Base-by-base conservation (phyloP, 768 basidiomycete genomes). In the Panaeolus papilionaceus region DNA sequence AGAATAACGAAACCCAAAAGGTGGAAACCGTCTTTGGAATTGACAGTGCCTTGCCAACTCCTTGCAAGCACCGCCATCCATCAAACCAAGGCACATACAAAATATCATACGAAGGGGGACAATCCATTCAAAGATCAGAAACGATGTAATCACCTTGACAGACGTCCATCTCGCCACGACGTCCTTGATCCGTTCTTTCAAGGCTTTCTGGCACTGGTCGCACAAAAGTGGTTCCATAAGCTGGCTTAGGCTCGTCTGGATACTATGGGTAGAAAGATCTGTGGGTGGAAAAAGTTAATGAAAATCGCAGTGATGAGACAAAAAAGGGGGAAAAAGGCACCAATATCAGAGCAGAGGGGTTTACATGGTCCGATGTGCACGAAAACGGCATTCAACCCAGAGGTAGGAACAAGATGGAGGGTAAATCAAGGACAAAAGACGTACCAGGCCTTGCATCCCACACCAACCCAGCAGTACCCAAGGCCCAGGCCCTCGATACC, bases 371-470 rank as follows among this genome's bases (percentile, higher is more conserved):
- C 39, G 3, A 40, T 40, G 39, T 14, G 14, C 39, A 14, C 39
- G 39, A 40, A 40, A 40, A 6, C 39, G 39, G 33, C 33, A 33
- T 14, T 10, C 39, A 40, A 40, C 14, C 4, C 39, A 10, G 9
- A 40, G 39, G 39, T 11, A 40, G 14, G 9, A 40, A 2, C 11
- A 10, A 40, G 39, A 14, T 10, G 9, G 2, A 14, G 4, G 39
- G 39, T 40, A 33, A 54, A 67, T 16, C 42, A n/a, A 4, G 14
- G 12, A 49, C 5, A 18, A 4, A 39, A 10, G 1, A 38, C 66
- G 12, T 45, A 77, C 77, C 74, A 8, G 75, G 70, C 44, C 69
- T 68, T 1, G 75, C 71, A 65, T 76, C 76, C 77, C 77, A 79
- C 3, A 69, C 73, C 9, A 79, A 64, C 39, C 74, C 70, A 2